Base-by-base conservation (phyloP, 805 yeast species). In the Cyberlindnera mrakii region DNA sequence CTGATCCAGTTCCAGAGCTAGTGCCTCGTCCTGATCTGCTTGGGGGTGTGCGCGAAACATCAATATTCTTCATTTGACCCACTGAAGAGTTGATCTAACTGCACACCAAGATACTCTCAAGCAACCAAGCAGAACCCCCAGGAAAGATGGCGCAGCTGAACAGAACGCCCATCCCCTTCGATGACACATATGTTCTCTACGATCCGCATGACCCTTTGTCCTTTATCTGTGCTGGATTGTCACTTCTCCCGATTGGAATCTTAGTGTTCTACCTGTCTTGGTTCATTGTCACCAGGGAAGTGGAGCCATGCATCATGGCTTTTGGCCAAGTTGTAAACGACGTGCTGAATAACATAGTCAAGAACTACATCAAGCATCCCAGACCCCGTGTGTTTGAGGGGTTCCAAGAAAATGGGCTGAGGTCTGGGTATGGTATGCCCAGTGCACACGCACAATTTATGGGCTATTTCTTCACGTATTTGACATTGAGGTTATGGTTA, bases 361-460 rank as follows among this genome's bases (percentile, higher is more conserved):
- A 91, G 59, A 68, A 70, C 17, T 32, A 76, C 1, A 62, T 88
- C 33, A 77, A 75, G 51, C 85, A 85, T 56, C 82, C 86, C 18
- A 71, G 99, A 48, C 99, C 99, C 0, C 50, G 53, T n/a, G 48
- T 49, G 23, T 61, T 68, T 38, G 63, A 60, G 6, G 63, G 62
- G 6, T 58, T 67, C 36, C 70, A 66, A 38, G 60, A 58, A 35
- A 60, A 59, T 33, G 61, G 78, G 53, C 20, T 71, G 35, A 62
- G 77, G 45, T 71, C 84, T 49, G 80, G 84, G 1, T 89, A 82
- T 60, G 99, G 99, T 0, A 91, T 91, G 97, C 99, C 99, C 0
- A 80, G 90, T 41, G 96, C 99, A 1, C 99, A 91, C 63, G 80
- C 96, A 0, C 99, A 91, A 65, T 93, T 90, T 62, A 85, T 91